Percentiles rank a stretch among this genome's conserved stretches.
These are phyloP conservation scores for Peronospora belbahrii DNA, from an alignment of 352 stramenopile species.

Conservation along the genomic window DNA sequence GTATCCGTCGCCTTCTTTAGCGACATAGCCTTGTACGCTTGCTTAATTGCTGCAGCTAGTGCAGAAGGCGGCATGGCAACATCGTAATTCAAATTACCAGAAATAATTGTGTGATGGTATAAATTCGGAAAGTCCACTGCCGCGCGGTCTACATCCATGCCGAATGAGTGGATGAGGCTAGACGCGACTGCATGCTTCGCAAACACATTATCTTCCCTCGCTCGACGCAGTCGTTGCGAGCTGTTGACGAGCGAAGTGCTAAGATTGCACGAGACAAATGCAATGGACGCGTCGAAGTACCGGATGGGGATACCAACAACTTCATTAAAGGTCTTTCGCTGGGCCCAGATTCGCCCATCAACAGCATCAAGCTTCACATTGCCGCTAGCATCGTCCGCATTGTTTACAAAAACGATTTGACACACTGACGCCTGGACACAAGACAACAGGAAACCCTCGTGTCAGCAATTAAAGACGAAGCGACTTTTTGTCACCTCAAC, in stretches of 20 bases:
- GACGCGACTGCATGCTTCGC: conserved; percentile 50
- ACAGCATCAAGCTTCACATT: conserved; percentile 69
- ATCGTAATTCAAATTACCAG: conserved; percentile 77
- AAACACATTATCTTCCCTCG: conserved; percentile 25
- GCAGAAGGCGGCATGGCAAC: conserved; percentile 37
- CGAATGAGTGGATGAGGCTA: conserved; percentile 72
- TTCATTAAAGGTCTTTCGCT: conserved; percentile 69
- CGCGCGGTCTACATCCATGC: conserved; percentile 66
- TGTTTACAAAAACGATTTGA: conserved; percentile 84
- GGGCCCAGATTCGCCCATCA: conserved; percentile 62
- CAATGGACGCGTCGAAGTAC: conserved; percentile 81
- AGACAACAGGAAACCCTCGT: conserved; percentile 1
- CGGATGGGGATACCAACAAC: conserved; percentile 73
- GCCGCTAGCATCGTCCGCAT: conserved; percentile 68
- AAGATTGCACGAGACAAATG: conserved; percentile 78
- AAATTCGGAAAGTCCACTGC: conserved; percentile 77
- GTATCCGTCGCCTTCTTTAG: conserved; percentile 47
- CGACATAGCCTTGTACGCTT: conserved; percentile 70
- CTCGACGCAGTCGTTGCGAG: conserved; percentile 21
- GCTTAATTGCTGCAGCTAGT: conserved; percentile 42
- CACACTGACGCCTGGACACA: conserved; percentile 49
- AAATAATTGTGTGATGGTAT: conserved; percentile 80
- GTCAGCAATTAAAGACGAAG: too few species aligned
- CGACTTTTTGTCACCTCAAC: too few species aligned
- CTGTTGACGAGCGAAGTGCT: conserved; percentile 28